These are phyloP conservation scores for Piper longum DNA, from an alignment of 164 flowering plant genomes.

Conservation along the genomic window DNA sequence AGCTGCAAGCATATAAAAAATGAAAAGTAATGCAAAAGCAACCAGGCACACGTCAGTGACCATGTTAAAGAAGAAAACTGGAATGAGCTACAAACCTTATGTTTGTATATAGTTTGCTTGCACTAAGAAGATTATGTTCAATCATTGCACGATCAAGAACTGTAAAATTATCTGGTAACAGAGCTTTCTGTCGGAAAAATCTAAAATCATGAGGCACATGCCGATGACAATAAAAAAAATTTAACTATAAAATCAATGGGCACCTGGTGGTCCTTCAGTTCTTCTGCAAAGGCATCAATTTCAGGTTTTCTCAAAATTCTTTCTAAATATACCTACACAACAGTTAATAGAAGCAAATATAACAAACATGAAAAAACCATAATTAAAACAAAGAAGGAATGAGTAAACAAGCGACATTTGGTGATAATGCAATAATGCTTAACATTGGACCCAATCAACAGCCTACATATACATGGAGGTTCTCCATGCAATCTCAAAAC, in stretches of 20 bases:
- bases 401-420: neutral
- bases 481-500: too few species aligned
- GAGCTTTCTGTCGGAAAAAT: slow-evolving; percentile 58
- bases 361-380: neutral
- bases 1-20: slow-evolving; percentile 23
- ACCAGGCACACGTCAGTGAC: neutral
- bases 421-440: neutral
- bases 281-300: slow-evolving; percentile 98
- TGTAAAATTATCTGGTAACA: slow-evolving; percentile 86
- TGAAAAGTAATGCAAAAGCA: neutral
- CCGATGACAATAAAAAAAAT: neutral
- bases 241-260: neutral
- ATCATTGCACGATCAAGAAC: slow-evolving; percentile 99
- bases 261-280: slow-evolving; percentile 89
- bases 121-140: slow-evolving; percentile 96
- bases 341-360: neutral
- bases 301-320: slow-evolving; percentile 96
- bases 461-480: too few species aligned
- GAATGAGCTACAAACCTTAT: slow-evolving; percentile 44
- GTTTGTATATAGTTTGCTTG: slow-evolving; percentile 95
- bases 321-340: slow-evolving; percentile 73
- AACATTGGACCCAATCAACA: neutral
- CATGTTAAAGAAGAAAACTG: neutral
- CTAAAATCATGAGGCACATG: neutral
- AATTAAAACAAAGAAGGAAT: neutral